phyloP scores from a whole-genome alignment of 192 early-diverging fungal genomes.

The Ramicandelaber brevisporus region DNA sequence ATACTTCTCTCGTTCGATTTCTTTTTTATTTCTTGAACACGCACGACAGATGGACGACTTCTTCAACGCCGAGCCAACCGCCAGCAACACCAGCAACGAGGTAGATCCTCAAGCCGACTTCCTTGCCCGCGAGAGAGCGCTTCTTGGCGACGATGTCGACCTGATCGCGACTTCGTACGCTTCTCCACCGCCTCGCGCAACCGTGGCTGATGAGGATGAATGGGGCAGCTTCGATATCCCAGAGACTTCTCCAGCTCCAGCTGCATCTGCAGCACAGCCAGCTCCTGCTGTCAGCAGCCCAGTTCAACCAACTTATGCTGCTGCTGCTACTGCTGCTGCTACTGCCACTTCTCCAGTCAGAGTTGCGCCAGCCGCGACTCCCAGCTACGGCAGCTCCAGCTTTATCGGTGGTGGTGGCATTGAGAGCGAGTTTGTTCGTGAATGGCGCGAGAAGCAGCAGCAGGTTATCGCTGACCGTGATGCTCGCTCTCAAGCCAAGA shows the following conservation, averaged over 20 bases:
- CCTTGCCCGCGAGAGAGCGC: slow-evolving; percentile 44
- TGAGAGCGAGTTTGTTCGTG: slow-evolving; percentile 7
- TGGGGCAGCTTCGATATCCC: background rate
- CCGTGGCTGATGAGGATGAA: background rate
- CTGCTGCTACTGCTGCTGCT: background rate
- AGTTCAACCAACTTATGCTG: background rate
- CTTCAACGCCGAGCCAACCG: too few relatives aligned
- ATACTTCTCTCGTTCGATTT: too few relatives aligned
- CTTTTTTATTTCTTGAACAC: too few relatives aligned
- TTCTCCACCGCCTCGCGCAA: background rate
- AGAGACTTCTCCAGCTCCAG: background rate
- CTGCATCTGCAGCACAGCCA: background rate
- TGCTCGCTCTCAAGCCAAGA: slow-evolving; percentile 16
- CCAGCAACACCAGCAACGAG: too few relatives aligned
- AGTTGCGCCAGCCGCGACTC: background rate
- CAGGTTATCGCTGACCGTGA: slow-evolving; percentile 30
- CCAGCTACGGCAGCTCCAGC: too few relatives aligned
- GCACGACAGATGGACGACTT: too few relatives aligned
- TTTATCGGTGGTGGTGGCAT: too few relatives aligned
- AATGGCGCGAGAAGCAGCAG: slow-evolving; percentile 37
- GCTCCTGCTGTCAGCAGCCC: background rate
- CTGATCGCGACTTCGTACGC: slow-evolving; percentile 14
- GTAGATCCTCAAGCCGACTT: slow-evolving; percentile 47
- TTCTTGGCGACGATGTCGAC: slow-evolving; percentile 42
- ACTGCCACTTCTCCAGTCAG: background rate